Conservation (phyloP, 257 asterid genomes). For the Solanum stenotomum region DNA sequence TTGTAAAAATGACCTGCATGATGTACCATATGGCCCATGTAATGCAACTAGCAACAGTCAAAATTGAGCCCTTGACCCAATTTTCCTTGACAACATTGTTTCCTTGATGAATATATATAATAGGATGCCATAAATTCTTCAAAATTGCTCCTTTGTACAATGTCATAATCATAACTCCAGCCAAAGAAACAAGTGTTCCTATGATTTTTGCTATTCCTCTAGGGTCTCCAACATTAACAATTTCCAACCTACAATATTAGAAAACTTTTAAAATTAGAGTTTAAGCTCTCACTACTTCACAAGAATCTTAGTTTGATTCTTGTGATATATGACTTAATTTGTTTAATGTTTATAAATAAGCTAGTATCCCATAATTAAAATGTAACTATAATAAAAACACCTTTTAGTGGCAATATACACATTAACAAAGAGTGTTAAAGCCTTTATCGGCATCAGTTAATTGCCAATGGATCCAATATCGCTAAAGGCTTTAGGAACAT, state of each 20-base stretch:
- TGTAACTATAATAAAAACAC: too few relatives aligned
- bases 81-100: conserved; percentile 26
- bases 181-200: conserved; percentile 62
- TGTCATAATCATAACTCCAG: conserved; percentile 60
- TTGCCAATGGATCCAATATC: too few relatives aligned
- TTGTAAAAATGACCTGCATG: too few relatives aligned
- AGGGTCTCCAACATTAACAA: conserved; percentile 32
- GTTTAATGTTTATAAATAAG: neutral
- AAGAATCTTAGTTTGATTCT: neutral
- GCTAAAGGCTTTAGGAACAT: too few relatives aligned
- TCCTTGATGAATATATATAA: conserved; percentile 32
- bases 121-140: conserved; percentile 30
- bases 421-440: too few relatives aligned
- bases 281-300: too few relatives aligned
- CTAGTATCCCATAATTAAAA: neutral
- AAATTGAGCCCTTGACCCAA: conserved; percentile 64
- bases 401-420: too few relatives aligned
- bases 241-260: conserved; percentile 43
- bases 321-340: neutral
- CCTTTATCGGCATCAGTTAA: too few relatives aligned
- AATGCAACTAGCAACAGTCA: neutral
- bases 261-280: neutral
- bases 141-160: conserved; percentile 57
- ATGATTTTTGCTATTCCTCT: conserved; percentile 53
- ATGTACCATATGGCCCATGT: too few relatives aligned